Evolutionary conservation across 345 rosid genomes (phyloP).

Genomic region (Hibiscus mutabilis): DNA sequence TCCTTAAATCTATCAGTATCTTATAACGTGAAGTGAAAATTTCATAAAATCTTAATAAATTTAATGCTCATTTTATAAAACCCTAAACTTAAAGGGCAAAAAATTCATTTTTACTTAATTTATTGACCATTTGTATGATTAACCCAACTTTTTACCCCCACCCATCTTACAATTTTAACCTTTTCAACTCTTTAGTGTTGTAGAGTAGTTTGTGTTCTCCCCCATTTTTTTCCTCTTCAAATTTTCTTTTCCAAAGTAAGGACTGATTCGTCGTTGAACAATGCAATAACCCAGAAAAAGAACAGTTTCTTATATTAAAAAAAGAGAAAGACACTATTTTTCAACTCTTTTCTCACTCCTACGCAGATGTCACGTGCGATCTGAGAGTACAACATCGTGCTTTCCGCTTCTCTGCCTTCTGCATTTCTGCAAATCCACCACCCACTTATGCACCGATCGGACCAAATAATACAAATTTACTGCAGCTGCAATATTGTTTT

Average conservation of each 20-base stretch:
- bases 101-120: too few species aligned
- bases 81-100: too few species aligned
- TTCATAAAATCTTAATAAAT: too few species aligned
- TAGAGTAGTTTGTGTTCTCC: neutral
- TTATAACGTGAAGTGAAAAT: too few species aligned
- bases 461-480: conserved; percentile 18
- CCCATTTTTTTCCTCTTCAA: neutral
- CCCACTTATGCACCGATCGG: neutral
- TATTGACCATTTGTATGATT: too few species aligned
- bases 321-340: neutral
- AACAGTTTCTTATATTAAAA: neutral
- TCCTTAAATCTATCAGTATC: too few species aligned
- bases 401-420: conserved; percentile 16
- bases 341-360: neutral
- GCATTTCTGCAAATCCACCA: conserved; percentile 6
- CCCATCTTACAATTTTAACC: neutral
- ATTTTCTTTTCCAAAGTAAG: conserved; percentile 1
- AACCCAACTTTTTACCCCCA: too few species aligned
- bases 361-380: conserved; percentile 14
- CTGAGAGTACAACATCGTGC: conserved; percentile 16
- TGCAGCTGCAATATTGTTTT: neutral
- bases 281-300: neutral
- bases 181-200: too few species aligned
- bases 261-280: conserved; percentile 2
- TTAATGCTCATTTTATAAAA: too few species aligned